A percentile compares a stretch with the other conserved stretches of the same genome.
Evolutionary conservation across 768 basidiomycete species (phyloP).

Genomic region (Aureoboletus auriporus): DNA sequence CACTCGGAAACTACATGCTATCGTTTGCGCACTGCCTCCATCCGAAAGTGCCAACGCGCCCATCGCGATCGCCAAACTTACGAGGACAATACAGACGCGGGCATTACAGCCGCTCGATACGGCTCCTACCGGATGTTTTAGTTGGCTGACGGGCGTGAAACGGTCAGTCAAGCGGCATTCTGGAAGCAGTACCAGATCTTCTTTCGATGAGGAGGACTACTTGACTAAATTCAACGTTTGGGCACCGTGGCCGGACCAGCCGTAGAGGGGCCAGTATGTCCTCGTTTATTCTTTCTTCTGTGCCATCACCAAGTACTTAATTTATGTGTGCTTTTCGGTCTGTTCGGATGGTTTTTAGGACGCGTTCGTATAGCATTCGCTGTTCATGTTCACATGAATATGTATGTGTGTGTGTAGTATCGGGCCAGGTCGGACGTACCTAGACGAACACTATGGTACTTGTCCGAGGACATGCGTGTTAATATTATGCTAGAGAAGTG

Average conservation of each 20-base stretch:
- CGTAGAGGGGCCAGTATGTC: not conserved
- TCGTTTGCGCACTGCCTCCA: constrained; percentile 22
- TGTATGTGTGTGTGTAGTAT: too few species aligned
- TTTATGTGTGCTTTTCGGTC: too few species aligned
- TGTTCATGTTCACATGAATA: too few species aligned
- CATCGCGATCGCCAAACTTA: constrained; percentile 7
- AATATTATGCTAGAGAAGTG: not conserved
- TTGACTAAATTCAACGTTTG: constrained; percentile 16
- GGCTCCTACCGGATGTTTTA: constrained; percentile 18
- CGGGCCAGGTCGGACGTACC: not conserved
- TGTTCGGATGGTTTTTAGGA: too few species aligned
- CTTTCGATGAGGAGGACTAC: constrained; percentile 9
- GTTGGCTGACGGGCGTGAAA: constrained; percentile 10
- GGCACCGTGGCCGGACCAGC: constrained; percentile 8
- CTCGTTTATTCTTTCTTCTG: too few species aligned
- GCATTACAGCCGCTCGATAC: constrained; percentile 22
- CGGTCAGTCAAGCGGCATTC: constrained; percentile 5
- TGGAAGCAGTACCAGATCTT: not conserved
- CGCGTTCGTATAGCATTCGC: too few species aligned
- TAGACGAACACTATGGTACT: not conserved
- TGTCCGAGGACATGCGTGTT: not conserved
- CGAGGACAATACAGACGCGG: constrained; percentile 17
- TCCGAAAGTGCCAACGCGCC: not conserved
- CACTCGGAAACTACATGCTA: constrained; percentile 10
- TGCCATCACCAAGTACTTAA: too few species aligned